A percentile compares a stretch with the other conserved stretches of the same genome.
Evolutionary conservation across 495 filamentous ascomycete genomes (phyloP).

Genomic region (Niebla homalea): DNA sequence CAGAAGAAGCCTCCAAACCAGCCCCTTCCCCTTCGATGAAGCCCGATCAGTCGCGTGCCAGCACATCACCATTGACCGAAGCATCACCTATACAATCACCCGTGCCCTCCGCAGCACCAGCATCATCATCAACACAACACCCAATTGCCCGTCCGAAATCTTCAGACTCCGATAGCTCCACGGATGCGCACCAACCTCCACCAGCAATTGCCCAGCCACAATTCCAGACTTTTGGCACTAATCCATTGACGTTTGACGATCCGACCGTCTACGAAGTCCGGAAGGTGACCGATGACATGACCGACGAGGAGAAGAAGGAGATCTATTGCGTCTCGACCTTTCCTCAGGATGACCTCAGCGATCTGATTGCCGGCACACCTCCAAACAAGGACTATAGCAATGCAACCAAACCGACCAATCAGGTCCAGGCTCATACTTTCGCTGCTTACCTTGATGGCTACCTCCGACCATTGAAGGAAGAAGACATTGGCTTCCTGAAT

Average conservation of each 20-base stretch:
- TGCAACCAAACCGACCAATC: constrained; percentile 72
- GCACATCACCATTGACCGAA: constrained; percentile 48
- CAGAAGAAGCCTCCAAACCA: constrained; percentile 3
- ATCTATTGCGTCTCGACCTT: constrained; percentile 81
- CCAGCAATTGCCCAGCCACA: constrained; percentile 63
- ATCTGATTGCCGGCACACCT: constrained; percentile 75
- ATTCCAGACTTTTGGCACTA: constrained; percentile 74
- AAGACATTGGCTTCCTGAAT: constrained; percentile 85
- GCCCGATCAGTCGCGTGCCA: constrained; percentile 43
- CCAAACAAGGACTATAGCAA: constrained; percentile 93
- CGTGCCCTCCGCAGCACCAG: constrained; percentile 18
- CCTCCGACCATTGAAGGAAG: constrained; percentile 80
- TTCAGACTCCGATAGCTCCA: constrained; percentile 45
- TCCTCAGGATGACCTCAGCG: constrained; percentile 61
- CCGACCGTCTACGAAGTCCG: constrained; percentile 91
- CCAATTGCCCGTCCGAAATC: constrained; percentile 39
- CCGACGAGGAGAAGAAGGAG: constrained; percentile 65
- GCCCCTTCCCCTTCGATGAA: constrained; percentile 22
- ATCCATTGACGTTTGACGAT: constrained; percentile 83
- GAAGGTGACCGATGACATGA: constrained; percentile 55
- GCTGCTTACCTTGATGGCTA: constrained; percentile 78
- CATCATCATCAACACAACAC: constrained; percentile 22
- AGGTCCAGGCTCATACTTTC: constrained; percentile 85
- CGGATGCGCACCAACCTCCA: constrained; percentile 59
- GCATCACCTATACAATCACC: constrained; percentile 41